Percentiles rank a stretch among this genome's conserved stretches.
These are phyloP conservation scores for Canavalia gladiata DNA, from an alignment of 306 rosid species.

Conservation along the genomic window DNA sequence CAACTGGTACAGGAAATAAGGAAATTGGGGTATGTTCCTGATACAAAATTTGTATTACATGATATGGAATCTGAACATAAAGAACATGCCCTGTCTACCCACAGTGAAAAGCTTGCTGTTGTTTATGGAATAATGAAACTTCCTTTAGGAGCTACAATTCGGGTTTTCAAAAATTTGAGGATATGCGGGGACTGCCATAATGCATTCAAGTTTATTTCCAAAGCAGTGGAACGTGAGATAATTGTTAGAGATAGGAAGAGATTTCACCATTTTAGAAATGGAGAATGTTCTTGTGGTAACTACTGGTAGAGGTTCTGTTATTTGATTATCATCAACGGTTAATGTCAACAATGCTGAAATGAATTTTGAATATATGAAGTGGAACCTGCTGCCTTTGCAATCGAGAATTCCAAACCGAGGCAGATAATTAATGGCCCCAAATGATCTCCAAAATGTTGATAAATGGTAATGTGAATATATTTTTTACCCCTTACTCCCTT, in stretches of 20 bases:
- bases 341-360: slow-evolving; percentile 17
- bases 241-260: slow-evolving; percentile 64
- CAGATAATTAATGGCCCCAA: slow-evolving; percentile 35
- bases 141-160: slow-evolving; percentile 58
- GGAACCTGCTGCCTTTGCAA: slow-evolving; percentile 36
- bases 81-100: slow-evolving; percentile 60
- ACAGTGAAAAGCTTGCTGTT: slow-evolving; percentile 67
- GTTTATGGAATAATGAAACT: slow-evolving; percentile 64
- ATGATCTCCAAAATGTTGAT: slow-evolving; percentile 36
- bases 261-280: slow-evolving; percentile 61
- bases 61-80: slow-evolving; percentile 65
- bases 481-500: slow-evolving; percentile 1
- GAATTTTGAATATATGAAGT: slow-evolving; percentile 34
- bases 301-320: slow-evolving; percentile 57
- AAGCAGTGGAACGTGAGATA: slow-evolving; percentile 59
- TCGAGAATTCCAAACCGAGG: slow-evolving; percentile 34
- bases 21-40: slow-evolving; percentile 61
- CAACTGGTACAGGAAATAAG: slow-evolving; percentile 58
- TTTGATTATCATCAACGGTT: slow-evolving; percentile 39
- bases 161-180: slow-evolving; percentile 66
- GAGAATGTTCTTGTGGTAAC: slow-evolving; percentile 65
- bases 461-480: slow-evolving; percentile 28
- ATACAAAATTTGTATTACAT: slow-evolving; percentile 62
- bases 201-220: slow-evolving; percentile 65
- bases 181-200: slow-evolving; percentile 63